Percentiles rank a stretch among this genome's conserved stretches.
Evolutionary conservation across 2,329 filamentous ascomycete species (phyloP).

Genomic region (Decorospora gaudefroyi): DNA sequence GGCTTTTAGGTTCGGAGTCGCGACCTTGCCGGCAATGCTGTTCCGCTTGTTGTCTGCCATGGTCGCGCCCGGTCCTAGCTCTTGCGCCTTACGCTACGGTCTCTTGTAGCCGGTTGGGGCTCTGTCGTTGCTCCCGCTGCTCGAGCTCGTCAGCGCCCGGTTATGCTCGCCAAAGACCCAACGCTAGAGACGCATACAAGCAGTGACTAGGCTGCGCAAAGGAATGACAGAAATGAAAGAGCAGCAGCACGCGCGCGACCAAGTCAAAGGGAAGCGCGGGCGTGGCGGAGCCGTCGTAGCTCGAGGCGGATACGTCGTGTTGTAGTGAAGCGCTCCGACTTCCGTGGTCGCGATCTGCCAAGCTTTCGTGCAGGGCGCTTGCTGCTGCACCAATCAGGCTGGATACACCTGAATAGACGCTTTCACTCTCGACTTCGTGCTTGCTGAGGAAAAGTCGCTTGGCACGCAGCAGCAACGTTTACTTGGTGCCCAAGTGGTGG

Average conservation of each 20-base stretch:
- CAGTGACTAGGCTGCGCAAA: slow-evolving; percentile 44
- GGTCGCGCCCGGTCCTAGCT: slow-evolving; percentile 52
- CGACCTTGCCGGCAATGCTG: slow-evolving; percentile 58
- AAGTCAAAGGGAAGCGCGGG: slow-evolving; percentile 28
- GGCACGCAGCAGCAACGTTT: not conserved
- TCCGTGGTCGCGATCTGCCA: slow-evolving; percentile 19
- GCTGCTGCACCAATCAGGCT: slow-evolving; percentile 13
- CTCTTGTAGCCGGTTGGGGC: slow-evolving; percentile 8
- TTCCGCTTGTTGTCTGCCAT: slow-evolving; percentile 66
- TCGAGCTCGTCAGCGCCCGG: slow-evolving; percentile 17
- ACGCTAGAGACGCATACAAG: slow-evolving; percentile 45
- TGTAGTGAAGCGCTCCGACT: slow-evolving; percentile 19
- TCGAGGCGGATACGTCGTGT: slow-evolving; percentile 20
- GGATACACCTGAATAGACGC: not conserved
- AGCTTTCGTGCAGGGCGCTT: slow-evolving; percentile 23
- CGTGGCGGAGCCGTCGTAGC: slow-evolving; percentile 23
- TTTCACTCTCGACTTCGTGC: not conserved
- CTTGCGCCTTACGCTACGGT: slow-evolving; percentile 51
- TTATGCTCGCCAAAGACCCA: slow-evolving; percentile 34
- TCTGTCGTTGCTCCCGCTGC: slow-evolving; percentile 10
- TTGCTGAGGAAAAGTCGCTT: not conserved
- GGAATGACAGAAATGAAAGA: slow-evolving; percentile 48
- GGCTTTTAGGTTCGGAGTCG: slow-evolving; percentile 54
- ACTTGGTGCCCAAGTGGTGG: slow-evolving; percentile 7
- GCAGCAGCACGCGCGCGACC: slow-evolving; percentile 31